Conservation (phyloP, 768 basidiomycete species). For the Auricularia sp. region DNA sequence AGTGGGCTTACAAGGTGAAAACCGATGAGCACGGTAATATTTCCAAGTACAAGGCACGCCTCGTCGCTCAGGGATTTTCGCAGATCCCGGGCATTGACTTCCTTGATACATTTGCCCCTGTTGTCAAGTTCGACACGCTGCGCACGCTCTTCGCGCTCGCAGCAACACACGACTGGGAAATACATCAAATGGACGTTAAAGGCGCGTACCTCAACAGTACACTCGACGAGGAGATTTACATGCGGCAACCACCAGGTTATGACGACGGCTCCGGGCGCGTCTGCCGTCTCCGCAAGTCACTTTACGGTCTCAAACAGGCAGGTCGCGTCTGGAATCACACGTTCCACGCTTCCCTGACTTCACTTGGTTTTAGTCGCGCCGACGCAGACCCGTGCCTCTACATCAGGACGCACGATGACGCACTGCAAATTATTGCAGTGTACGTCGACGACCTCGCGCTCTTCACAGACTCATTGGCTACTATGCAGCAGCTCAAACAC, state of each 20-base stretch:
- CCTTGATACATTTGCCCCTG: slow-evolving; percentile 15
- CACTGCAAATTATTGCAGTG: slow-evolving; percentile 15
- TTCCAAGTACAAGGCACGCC: slow-evolving; percentile 26
- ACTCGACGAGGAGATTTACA: slow-evolving; percentile 31
- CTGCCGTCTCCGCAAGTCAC: slow-evolving; percentile 14
- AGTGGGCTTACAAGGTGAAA: slow-evolving; percentile 23
- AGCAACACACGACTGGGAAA: slow-evolving; percentile 25
- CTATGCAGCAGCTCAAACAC: slow-evolving; percentile 7
- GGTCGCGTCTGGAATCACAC: slow-evolving; percentile 28
- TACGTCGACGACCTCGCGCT: slow-evolving; percentile 24
- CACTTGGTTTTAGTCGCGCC: slow-evolving; percentile 23
- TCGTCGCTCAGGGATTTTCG: slow-evolving; percentile 34
- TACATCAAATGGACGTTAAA: slow-evolving; percentile 32
- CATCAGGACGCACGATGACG: slow-evolving; percentile 8
- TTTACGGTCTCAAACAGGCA: slow-evolving; percentile 32
- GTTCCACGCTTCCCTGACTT: slow-evolving; percentile 19
- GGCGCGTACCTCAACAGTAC: slow-evolving; percentile 30
- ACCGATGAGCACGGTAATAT: slow-evolving; percentile 17
- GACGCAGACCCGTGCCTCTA: slow-evolving; percentile 28
- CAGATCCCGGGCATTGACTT: slow-evolving; percentile 30
- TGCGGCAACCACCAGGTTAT: slow-evolving; percentile 30
- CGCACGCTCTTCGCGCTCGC: slow-evolving; percentile 28
- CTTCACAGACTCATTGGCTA: slow-evolving; percentile 2
- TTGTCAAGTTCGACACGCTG: slow-evolving; percentile 18
- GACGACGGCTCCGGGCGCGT: slow-evolving; percentile 11